These are phyloP conservation scores for Monosporozyma solicola DNA, from an alignment of 805 yeast genomes.

Conservation along the genomic window DNA sequence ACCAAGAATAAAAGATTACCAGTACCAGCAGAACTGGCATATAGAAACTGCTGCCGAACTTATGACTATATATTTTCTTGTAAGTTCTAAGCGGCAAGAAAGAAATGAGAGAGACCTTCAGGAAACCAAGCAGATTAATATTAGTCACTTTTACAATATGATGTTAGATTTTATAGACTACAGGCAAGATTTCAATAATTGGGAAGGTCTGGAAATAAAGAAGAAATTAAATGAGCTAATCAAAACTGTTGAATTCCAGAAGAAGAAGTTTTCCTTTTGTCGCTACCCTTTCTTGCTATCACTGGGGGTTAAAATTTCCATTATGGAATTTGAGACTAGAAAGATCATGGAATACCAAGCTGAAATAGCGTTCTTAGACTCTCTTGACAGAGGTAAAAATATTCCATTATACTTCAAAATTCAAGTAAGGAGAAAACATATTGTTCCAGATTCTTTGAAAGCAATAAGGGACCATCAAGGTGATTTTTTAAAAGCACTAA, in stretches of 20 bases:
- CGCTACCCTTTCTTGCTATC: slow-evolving; percentile 77
- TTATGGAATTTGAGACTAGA: slow-evolving; percentile 74
- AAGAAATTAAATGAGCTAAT: neutral
- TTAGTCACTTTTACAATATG: slow-evolving; percentile 52
- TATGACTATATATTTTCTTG: slow-evolving; percentile 45
- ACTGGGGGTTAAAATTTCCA: slow-evolving; percentile 70
- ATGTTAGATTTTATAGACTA: slow-evolving; percentile 73
- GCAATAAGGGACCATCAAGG: slow-evolving; percentile 45
- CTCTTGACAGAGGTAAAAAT: slow-evolving; percentile 52
- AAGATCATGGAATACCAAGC: slow-evolving; percentile 79
- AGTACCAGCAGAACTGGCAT: slow-evolving; percentile 77
- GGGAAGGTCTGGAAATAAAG: slow-evolving; percentile 34
- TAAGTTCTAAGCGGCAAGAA: slow-evolving; percentile 31
- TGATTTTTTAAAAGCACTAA: slow-evolving; percentile 64
- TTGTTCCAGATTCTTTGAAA: slow-evolving; percentile 68
- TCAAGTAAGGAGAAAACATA: slow-evolving; percentile 53
- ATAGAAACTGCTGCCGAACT: slow-evolving; percentile 56
- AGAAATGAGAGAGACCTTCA: slow-evolving; percentile 8
- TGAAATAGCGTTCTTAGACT: slow-evolving; percentile 76
- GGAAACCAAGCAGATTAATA: slow-evolving; percentile 24
- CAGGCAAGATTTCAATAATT: slow-evolving; percentile 70
- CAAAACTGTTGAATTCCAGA: neutral
- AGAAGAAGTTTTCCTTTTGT: slow-evolving; percentile 46
- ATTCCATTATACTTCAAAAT: slow-evolving; percentile 63
- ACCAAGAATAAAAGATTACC: slow-evolving; percentile 24